Evolutionary conservation across 257 asterid genomes (phyloP).

Genomic region (Scutellaria galericulata): DNA sequence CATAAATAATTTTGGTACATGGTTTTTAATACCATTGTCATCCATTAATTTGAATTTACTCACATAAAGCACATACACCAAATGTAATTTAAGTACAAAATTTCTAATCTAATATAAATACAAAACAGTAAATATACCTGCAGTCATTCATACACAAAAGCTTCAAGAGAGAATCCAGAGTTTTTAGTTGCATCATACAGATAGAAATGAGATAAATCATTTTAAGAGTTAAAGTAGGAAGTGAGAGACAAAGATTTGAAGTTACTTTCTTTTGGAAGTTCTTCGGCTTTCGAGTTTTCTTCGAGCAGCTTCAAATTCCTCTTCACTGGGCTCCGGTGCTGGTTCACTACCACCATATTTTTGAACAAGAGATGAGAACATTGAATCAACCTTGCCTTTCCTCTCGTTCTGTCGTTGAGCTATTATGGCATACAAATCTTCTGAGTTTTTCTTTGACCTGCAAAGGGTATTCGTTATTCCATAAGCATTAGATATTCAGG

Average conservation of each 20-base stretch:
- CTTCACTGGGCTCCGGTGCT: slow-evolving; percentile 78
- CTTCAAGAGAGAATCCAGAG: background rate
- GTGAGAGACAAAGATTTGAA: background rate
- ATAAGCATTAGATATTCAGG: slow-evolving; percentile 11
- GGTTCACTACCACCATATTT: slow-evolving; percentile 69
- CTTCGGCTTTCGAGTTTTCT: slow-evolving; percentile 64
- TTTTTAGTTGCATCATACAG: slow-evolving; percentile 21
- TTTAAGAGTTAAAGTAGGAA: slow-evolving; percentile 4
- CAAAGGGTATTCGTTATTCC: slow-evolving; percentile 2
- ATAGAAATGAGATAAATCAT: slow-evolving; percentile 12
- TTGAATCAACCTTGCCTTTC: slow-evolving; percentile 68
- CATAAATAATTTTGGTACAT: too few relatives aligned
- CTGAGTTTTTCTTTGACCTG: slow-evolving; percentile 72
- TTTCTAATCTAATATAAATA: background rate
- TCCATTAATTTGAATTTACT: background rate
- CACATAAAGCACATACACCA: background rate
- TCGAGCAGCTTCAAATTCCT: slow-evolving; percentile 90
- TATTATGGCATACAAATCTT: slow-evolving; percentile 69
- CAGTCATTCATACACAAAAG: slow-evolving; percentile 7
- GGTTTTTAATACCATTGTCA: too few relatives aligned
- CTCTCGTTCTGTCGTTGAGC: slow-evolving; percentile 80
- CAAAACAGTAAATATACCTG: slow-evolving; percentile 3
- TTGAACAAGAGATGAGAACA: slow-evolving; percentile 80
- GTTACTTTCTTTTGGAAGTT: slow-evolving; percentile 63
- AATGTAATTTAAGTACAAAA: background rate